A percentile compares a stretch with the other conserved stretches of the same genome.
phyloP scores from a whole-genome alignment of 225 moss, liverwort and hornwort species.

The Thuidium tamariscinum region DNA sequence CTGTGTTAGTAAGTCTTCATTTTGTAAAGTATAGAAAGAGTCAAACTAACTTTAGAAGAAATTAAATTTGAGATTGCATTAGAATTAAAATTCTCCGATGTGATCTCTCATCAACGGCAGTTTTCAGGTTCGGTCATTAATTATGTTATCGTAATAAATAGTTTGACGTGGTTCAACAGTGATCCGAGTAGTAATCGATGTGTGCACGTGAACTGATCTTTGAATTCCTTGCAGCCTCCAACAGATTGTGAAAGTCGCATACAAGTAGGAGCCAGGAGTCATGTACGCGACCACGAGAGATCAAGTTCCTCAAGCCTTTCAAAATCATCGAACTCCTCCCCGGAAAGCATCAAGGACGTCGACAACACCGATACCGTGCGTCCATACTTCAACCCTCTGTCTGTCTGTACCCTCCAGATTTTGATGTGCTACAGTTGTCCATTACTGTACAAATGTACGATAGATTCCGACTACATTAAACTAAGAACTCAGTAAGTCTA shows the following conservation, averaged over 20 bases:
- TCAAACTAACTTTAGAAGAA: not conserved
- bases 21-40: not conserved
- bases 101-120: not conserved
- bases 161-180: not conserved
- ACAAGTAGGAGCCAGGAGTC: not conserved
- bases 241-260: not conserved
- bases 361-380: not conserved
- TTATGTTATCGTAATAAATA: not conserved
- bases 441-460: not conserved
- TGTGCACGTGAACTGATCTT: not conserved
- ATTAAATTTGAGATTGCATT: not conserved
- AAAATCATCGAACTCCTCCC: not conserved
- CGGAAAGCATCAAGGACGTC: not conserved
- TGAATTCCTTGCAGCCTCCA: not conserved
- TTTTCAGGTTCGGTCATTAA: not conserved
- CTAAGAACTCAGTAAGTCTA: not conserved
- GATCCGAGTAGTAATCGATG: not conserved
- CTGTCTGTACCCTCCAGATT: not conserved
- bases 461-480: not conserved
- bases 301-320: slow-evolving; percentile 5
- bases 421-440: not conserved
- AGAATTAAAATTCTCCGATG: not conserved
- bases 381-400: not conserved
- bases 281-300: slow-evolving; percentile 6
- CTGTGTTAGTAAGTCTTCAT: not conserved